These are phyloP conservation scores for Prunus salicina DNA, from an alignment of 306 rosid genomes.

Conservation along the genomic window DNA sequence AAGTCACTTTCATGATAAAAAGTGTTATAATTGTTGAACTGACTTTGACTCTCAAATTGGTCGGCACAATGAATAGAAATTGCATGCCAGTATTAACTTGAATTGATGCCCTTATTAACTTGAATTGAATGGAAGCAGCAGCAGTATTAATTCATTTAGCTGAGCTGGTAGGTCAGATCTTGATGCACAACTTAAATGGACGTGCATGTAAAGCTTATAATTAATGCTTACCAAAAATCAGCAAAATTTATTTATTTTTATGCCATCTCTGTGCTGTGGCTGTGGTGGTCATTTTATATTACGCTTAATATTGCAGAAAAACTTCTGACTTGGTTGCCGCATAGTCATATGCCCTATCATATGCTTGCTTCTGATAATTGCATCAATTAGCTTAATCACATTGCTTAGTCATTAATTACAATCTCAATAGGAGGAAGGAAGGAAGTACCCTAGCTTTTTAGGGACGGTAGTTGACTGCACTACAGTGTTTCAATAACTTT, in stretches of 20 bases:
- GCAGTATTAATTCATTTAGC: background rate
- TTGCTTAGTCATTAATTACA: background rate
- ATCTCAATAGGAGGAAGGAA: background rate
- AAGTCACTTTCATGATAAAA: too few relatives aligned
- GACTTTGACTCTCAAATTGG: too few relatives aligned
- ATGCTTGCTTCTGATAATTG: too few relatives aligned
- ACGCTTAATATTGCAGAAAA: background rate
- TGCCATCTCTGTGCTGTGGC: too few relatives aligned
- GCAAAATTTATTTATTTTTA: too few relatives aligned
- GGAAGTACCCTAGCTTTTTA: background rate
- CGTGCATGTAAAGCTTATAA: background rate
- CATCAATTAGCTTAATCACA: background rate
- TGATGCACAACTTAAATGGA: slow-evolving; percentile 12
- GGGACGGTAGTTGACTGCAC: background rate
- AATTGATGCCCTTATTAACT: background rate
- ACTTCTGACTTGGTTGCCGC: background rate
- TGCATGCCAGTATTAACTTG: background rate
- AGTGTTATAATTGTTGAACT: too few relatives aligned
- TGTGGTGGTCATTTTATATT: background rate
- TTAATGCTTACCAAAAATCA: slow-evolving; percentile 1
- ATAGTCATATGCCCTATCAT: background rate
- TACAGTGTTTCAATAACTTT: background rate
- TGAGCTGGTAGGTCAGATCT: slow-evolving; percentile 26
- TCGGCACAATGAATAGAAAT: background rate
- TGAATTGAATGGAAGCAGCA: background rate